Evolutionary conservation across 352 stramenopile species (phyloP), one percentile per base, ranked within the genome.

Genomic region (Albugo candida): DNA sequence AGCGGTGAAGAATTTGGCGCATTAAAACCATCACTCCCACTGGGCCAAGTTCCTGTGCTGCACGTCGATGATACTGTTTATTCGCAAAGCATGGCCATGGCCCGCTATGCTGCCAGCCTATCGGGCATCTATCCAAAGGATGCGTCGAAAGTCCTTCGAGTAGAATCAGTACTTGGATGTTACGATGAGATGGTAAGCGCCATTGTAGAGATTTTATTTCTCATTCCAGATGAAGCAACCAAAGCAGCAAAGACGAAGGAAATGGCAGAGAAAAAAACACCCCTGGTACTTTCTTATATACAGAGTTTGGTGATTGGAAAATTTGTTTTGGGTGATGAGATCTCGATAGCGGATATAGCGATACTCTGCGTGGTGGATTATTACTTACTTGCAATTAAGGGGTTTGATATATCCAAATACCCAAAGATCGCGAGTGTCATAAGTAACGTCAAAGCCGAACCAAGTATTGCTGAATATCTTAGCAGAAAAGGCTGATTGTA

Each of bases 61-160:
- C 42, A 75, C 8, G 59, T 80, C 19, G 55, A 81, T 38, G 60
- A 61, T 36, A 60, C 27, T 5, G 60, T 49, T 16, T 85, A 75
- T 55, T 51, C 58, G 14, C 72, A 85, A 56, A 77, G 60, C 19
- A 62, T 80, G 46, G 70, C 69, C 13, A 68, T 82, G 19, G 61
- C 64, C 0, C 61, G 67, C 12, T 82, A 81, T 45, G 67, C 67
- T 2, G 70, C 62, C 19, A 66, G 68, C 24, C 41, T 83, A 14
- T 44, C 51, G n/a, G 73, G 71, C 0, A 38, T 88, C 11, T 82
- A 82, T 48, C 76, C 81, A 20, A 37, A 56, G 12, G 59, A 82
- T 48, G 51, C 62, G 17, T 45, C 74, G 6, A 37, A 71, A 17
- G 65, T 61, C 47, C 71, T 88, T 17, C 59, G 64, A n/a, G 60